phyloP scores from a whole-genome alignment of 805 yeast species.

The Saccharomycopsis javanensis region DNA sequence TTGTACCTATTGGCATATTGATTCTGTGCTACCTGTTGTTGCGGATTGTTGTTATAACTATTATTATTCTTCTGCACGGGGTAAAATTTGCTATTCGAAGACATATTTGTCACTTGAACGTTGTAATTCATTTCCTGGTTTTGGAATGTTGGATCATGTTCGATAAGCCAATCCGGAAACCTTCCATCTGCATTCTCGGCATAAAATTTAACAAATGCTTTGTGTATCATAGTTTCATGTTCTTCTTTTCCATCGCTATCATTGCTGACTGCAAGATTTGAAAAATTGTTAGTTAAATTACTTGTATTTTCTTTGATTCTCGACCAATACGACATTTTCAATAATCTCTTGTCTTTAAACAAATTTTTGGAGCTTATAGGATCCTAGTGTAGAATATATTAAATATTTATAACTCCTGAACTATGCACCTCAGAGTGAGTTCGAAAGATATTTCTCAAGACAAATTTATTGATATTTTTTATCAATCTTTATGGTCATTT shows the following conservation, averaged over 20 bases:
- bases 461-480: too few relatives aligned
- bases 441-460: neutral
- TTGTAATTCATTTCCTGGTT: neutral
- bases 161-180: slow-evolving; percentile 18
- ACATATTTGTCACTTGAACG: slow-evolving; percentile 4
- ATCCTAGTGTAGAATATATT: too few relatives aligned
- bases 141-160: slow-evolving; percentile 15
- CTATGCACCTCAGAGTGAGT: too few relatives aligned
- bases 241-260: slow-evolving; percentile 18
- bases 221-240: slow-evolving; percentile 16
- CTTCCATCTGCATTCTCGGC: slow-evolving; percentile 6
- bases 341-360: too few relatives aligned
- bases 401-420: too few relatives aligned
- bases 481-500: neutral
- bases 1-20: slow-evolving; percentile 7
- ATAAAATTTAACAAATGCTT: slow-evolving; percentile 15
- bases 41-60: neutral
- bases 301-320: slow-evolving; percentile 15
- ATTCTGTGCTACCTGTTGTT: slow-evolving; percentile 1
- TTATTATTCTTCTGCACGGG: slow-evolving; percentile 17
- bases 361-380: too few relatives aligned
- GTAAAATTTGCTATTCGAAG: slow-evolving; percentile 6
- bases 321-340: slow-evolving; percentile 11
- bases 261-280: slow-evolving; percentile 7
- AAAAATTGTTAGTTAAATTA: slow-evolving; percentile 7